Evolutionary conservation across 2,329 filamentous ascomycete genomes (phyloP), one percentile per base, ranked within the genome.

Genomic region (Aspergillus neoniger): DNA sequence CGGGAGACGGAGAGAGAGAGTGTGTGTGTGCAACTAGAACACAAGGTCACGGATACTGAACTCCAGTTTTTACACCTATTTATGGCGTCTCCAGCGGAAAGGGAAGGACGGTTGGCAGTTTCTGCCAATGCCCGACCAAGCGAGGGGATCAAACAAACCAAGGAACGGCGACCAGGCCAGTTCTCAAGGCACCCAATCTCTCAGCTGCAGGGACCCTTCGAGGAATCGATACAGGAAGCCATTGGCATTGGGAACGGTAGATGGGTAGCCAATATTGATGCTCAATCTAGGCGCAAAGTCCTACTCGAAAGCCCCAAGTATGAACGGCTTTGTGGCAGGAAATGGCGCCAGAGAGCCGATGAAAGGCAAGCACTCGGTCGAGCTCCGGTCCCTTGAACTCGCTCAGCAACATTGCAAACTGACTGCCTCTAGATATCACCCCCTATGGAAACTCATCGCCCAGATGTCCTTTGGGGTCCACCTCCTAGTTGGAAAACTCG

Each of bases 391-490:
- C 15, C 10, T n/a, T 21, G 50, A 14, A 15, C 23, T 15, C 14
- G 19, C 14, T 30, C 59, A n/a, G 25, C 25, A 48, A 21, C 8
- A 19, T 28, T 48, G 25, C 21, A 8, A 15, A 51, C 64, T 66
- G 56, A 64, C 59, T 15, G 19, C 14, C 21, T 55, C 15, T 73
- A 85, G 86, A 70, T 89, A 92, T 71, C 95, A 98, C 72, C 92
- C 96, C 64, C 81, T 98, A 61, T 89, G 89, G 81, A 97, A 97
- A 79, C 85, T 97, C 52, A 86, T 96, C 72, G 88, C 94, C 15
- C 94, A 98, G 76, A 93, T 98, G 67, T 89, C 92, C 1, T 98
- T 98, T 75, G 94, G 95, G 19, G 88, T 98, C 39, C 93, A 97
- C 74, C 82, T 98, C 48, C 79, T 98, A 59, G 86, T 96, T 58